These are phyloP conservation scores for Gossypium arboreum DNA, from an alignment of 345 rosid genomes.

Conservation along the genomic window DNA sequence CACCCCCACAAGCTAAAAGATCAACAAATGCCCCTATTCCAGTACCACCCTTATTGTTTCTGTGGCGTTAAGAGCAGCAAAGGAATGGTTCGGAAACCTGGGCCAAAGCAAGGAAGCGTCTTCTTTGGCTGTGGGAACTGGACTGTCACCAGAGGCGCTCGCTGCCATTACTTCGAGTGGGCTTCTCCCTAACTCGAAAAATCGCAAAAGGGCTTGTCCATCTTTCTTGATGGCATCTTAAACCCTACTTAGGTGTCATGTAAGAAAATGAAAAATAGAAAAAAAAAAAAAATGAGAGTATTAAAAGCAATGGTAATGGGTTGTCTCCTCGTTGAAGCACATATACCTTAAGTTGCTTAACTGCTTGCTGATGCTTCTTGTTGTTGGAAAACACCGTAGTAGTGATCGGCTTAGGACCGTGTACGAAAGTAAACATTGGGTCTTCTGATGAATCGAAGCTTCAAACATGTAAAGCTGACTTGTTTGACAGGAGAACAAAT, in stretches of 20 bases:
- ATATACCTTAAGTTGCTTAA: constrained; percentile 4
- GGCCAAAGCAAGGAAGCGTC: constrained; percentile 42
- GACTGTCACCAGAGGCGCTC: constrained; percentile 42
- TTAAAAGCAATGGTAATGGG: constrained; percentile 14
- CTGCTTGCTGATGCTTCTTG: constrained; percentile 16
- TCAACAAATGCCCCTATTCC: constrained; percentile 21
- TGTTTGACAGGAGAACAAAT: constrained; percentile 21
- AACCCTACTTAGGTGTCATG: constrained; percentile 1
- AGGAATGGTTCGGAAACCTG: constrained; percentile 45
- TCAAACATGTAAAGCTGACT: constrained; percentile 27
- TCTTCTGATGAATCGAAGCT: constrained; percentile 1
- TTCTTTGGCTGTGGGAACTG: constrained; percentile 57
- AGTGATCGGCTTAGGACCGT: background rate
- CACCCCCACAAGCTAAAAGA: constrained; percentile 27
- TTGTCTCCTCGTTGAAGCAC: constrained; percentile 22
- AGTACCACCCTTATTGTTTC: constrained; percentile 36
- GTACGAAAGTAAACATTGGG: background rate
- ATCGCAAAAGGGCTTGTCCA: background rate
- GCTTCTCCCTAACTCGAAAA: constrained; percentile 25
- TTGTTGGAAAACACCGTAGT: constrained; percentile 7
- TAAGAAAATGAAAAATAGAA: constrained; percentile 1
- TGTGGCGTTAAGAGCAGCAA: constrained; percentile 50
- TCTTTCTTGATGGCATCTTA: constrained; percentile 1
- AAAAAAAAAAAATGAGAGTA: background rate
- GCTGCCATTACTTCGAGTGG: constrained; percentile 49